A percentile compares a stretch with the other conserved stretches of the same genome.
These are phyloP conservation scores for Fusarium lyarnte DNA, from an alignment of 2,329 filamentous ascomycete genomes.

Conservation along the genomic window DNA sequence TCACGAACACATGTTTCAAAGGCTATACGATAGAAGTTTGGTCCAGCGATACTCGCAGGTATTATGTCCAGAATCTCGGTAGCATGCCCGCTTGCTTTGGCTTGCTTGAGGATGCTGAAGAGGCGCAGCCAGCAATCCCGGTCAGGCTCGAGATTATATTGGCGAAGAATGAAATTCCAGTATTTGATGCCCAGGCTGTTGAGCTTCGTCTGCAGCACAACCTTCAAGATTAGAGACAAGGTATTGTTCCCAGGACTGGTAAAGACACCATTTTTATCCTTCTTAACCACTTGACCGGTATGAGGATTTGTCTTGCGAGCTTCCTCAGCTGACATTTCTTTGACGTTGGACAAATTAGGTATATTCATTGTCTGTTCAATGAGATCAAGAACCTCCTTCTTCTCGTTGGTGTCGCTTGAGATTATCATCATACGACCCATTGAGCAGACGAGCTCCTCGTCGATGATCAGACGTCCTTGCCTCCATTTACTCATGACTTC, in stretches of 20 bases:
- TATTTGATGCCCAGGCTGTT: conserved; percentile 75
- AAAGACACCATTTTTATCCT: conserved; percentile 42
- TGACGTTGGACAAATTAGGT: conserved; percentile 59
- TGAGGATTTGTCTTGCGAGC: conserved; percentile 5
- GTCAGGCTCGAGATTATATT: conserved; percentile 75
- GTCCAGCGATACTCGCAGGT: conserved; percentile 54
- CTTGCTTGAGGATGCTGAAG: conserved; percentile 72
- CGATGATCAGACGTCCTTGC: conserved; percentile 73
- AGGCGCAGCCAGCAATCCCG: conserved; percentile 74
- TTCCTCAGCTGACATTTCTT: conserved; percentile 8
- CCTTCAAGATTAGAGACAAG: conserved; percentile 75
- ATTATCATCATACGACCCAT: conserved; percentile 84
- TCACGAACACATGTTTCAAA: conserved; percentile 80
- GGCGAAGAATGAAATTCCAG: conserved; percentile 76
- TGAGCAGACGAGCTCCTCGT: conserved; percentile 80
- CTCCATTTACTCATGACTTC: conserved; percentile 83
- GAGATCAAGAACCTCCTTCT: conserved; percentile 76
- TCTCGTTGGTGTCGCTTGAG: conserved; percentile 67
- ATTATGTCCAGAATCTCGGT: conserved; percentile 67
- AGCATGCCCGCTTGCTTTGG: conserved; percentile 71
- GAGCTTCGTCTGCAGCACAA: conserved; percentile 68
- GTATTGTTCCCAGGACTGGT: conserved; percentile 63
- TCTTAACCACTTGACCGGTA: conserved; percentile 5
- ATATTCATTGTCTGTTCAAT: conserved; percentile 86
- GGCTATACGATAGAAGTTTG: conserved; percentile 74